These are phyloP conservation scores for Phytophthora idaei DNA, from an alignment of 352 stramenopile species.

Conservation along the genomic window DNA sequence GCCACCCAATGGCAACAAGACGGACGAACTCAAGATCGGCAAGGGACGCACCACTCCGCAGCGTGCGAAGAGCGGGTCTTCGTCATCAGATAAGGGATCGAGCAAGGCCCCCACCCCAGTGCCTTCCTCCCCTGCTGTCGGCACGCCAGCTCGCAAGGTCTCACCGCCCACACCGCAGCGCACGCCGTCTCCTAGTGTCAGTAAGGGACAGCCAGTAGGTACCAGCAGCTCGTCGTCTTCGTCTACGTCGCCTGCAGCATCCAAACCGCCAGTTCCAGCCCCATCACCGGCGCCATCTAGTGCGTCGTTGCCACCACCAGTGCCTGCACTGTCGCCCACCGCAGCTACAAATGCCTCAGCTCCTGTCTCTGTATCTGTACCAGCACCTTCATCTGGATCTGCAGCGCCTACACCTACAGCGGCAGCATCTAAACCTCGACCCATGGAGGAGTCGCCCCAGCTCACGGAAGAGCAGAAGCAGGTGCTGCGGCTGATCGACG, in stretches of 20 bases:
- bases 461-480: constrained; percentile 84
- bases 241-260: constrained; percentile 41
- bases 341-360: constrained; percentile 9
- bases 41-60: constrained; percentile 60
- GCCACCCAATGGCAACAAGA: constrained; percentile 35
- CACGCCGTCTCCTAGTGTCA: constrained; percentile 40
- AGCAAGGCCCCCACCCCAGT: constrained; percentile 35
- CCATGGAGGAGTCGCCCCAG: constrained; percentile 49
- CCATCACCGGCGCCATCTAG: constrained; percentile 34
- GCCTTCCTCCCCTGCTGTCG: constrained; percentile 40
- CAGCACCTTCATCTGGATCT: constrained; percentile 24
- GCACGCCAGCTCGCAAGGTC: constrained; percentile 41
- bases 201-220: constrained; percentile 28
- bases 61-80: constrained; percentile 50
- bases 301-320: constrained; percentile 36
- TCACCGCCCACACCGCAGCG: constrained; percentile 44
- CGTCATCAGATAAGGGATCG: constrained; percentile 42
- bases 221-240: constrained; percentile 40
- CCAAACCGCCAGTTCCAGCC: constrained; percentile 24
- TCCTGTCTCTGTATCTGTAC: constrained; percentile 9
- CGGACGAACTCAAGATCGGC: constrained; percentile 51
- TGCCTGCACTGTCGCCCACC: constrained; percentile 29
- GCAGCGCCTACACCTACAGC: constrained; percentile 31
- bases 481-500: constrained; percentile 82
- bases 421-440: constrained; percentile 23